Conservation (phyloP, 2,329 filamentous ascomycete species). For the Ceratocystis diversiconidia region DNA sequence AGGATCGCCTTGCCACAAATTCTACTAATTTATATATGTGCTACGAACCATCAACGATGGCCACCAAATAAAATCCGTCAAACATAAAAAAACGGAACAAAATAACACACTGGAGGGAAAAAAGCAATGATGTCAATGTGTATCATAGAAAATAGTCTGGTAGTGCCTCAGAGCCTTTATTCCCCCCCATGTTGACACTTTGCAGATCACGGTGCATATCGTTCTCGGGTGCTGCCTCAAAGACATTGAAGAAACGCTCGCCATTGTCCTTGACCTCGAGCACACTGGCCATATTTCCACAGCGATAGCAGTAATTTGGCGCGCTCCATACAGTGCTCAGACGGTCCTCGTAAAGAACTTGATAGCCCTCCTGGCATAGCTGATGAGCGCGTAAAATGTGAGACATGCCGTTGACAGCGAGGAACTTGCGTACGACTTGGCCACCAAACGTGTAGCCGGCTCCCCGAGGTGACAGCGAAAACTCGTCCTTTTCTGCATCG, state of each 20-base stretch:
- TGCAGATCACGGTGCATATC: slow-evolving; percentile 80
- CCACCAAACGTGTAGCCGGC: slow-evolving; percentile 96
- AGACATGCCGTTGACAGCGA: slow-evolving; percentile 93
- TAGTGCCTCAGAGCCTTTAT: slow-evolving; percentile 46
- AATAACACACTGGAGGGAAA: neutral
- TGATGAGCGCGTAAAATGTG: slow-evolving; percentile 97
- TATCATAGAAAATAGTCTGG: slow-evolving; percentile 56
- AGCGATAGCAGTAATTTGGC: slow-evolving; percentile 89
- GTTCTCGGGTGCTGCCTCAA: slow-evolving; percentile 91
- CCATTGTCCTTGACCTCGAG: slow-evolving; percentile 89
- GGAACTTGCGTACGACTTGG: slow-evolving; percentile 95
- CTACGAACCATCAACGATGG: neutral
- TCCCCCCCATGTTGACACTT: slow-evolving; percentile 53
- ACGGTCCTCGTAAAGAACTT: slow-evolving; percentile 88
- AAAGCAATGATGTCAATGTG: neutral
- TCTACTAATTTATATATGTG: neutral
- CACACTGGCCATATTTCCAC: slow-evolving; percentile 93
- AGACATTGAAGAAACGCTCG: slow-evolving; percentile 93
- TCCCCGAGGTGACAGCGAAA: slow-evolving; percentile 81
- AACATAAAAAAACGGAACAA: neutral
- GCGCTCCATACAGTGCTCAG: slow-evolving; percentile 97
- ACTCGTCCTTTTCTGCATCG: slow-evolving; percentile 93
- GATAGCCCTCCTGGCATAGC: slow-evolving; percentile 93
- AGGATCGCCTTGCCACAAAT: too few species aligned
- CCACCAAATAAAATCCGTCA: neutral